These are phyloP conservation scores for Leucogyrophana mollusca DNA, from an alignment of 768 basidiomycete genomes.

Conservation along the genomic window DNA sequence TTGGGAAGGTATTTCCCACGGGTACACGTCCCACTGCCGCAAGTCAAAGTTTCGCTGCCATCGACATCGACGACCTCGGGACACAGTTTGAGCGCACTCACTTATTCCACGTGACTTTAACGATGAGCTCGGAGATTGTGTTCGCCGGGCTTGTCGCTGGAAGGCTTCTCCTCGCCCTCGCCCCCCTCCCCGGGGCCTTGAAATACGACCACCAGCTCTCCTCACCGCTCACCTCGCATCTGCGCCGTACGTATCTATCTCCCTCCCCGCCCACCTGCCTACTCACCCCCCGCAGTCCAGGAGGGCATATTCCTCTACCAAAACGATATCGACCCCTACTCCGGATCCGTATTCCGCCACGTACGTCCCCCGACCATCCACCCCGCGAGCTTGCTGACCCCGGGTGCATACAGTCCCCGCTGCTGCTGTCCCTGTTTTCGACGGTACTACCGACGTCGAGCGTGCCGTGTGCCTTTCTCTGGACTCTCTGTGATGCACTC, in stretches of 20 bases:
- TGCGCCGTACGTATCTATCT: conserved; percentile 58
- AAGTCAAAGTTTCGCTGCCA: too few relatives aligned
- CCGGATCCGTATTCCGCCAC: conserved; percentile 83
- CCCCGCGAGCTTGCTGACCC: too few relatives aligned
- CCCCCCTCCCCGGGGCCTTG: conserved; percentile 49
- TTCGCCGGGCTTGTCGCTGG: conserved; percentile 44
- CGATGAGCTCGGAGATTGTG: conserved; percentile 6
- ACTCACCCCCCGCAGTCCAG: too few relatives aligned
- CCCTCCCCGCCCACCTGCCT: too few relatives aligned
- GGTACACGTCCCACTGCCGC: background rate
- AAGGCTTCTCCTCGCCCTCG: conserved; percentile 52
- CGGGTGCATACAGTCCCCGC: conserved; percentile 83
- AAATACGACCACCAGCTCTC: conserved; percentile 74
- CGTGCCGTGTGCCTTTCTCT: conserved; percentile 52
- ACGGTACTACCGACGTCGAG: conserved; percentile 60
- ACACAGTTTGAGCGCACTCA: background rate
- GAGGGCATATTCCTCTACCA: conserved; percentile 85
- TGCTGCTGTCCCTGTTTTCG: conserved; percentile 75
- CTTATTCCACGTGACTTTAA: too few relatives aligned
- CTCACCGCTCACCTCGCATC: conserved; percentile 78
- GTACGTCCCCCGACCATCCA: conserved; percentile 43
- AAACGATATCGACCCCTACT: conserved; percentile 82
- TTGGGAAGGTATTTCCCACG: background rate
- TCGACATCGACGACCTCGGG: background rate
- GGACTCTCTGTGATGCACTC: conserved; percentile 66